Evolutionary conservation across 768 basidiomycete genomes (phyloP).

Genomic region (Tubosaeta sp.): DNA sequence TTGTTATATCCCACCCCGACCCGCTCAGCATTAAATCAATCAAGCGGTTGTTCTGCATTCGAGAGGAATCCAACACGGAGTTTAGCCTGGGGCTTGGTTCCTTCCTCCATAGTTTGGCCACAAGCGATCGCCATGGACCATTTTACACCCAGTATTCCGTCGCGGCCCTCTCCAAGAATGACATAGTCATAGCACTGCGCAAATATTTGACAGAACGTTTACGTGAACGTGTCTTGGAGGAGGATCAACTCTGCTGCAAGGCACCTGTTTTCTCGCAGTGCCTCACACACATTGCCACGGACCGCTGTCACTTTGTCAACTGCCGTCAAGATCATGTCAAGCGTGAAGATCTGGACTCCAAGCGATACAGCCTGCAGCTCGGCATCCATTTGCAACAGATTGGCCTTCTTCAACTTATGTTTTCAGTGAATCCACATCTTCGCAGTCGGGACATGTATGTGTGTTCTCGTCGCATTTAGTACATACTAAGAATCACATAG

Average conservation of each 20-base stretch:
- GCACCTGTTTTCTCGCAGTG: slow-evolving; percentile 38
- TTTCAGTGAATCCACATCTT: slow-evolving; percentile 10
- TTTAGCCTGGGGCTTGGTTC: slow-evolving; percentile 4
- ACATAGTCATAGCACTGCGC: slow-evolving; percentile 24
- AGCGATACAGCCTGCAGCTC: slow-evolving; percentile 40
- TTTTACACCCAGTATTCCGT: background rate
- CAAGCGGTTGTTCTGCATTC: slow-evolving; percentile 27
- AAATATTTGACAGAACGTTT: slow-evolving; percentile 28
- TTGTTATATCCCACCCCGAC: slow-evolving; percentile 3
- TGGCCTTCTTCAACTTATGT: slow-evolving; percentile 37
- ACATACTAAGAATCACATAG: background rate
- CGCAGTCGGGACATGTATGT: slow-evolving; percentile 3
- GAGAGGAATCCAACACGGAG: slow-evolving; percentile 3
- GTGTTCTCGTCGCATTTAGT: background rate
- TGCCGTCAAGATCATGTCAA: slow-evolving; percentile 40
- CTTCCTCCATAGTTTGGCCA: slow-evolving; percentile 8
- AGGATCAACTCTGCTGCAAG: slow-evolving; percentile 30
- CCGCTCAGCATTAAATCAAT: slow-evolving; percentile 13
- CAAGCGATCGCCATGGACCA: background rate
- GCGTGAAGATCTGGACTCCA: slow-evolving; percentile 20
- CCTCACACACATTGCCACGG: slow-evolving; percentile 29
- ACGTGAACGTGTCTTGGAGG: slow-evolving; percentile 24
- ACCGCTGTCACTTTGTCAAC: slow-evolving; percentile 27
- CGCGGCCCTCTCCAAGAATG: slow-evolving; percentile 17
- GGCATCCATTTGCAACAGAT: slow-evolving; percentile 48